Evolutionary conservation across 2,329 filamentous ascomycete genomes (phyloP), one percentile per base, ranked within the genome.

Genomic region (Microdochium bolleyi): DNA sequence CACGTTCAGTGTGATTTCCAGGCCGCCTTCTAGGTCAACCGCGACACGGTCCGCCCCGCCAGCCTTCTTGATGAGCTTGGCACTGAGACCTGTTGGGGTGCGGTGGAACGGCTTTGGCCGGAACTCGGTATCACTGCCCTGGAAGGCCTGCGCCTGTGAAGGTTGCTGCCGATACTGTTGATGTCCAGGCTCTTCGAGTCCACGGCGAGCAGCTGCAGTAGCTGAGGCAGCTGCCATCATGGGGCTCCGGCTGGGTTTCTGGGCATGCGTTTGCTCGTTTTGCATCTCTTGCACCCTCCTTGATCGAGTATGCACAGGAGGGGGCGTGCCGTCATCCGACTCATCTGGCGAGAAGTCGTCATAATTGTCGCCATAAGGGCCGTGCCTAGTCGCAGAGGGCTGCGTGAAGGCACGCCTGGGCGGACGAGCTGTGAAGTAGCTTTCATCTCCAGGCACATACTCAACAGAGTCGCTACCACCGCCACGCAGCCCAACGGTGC

Each of bases 1-100:
- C 56, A 96, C 84, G 61, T 96, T 96, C 46, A 99, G 71, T 50
- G 84, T 88, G 34, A 99, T 85, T 58, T 96, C 91, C 10, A 99
- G 74, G 0, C 90, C 91, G 27, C 87, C 87, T 64, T 94, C 83
- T 0, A 96, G 76, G 63, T 96, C 84, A 54, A 97, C 80, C 10
- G 80, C 77, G 46, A 75, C 74, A 19, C 74, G 73, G 41, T 77
- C 74, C 2, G 74, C 67, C 53, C 70, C 72, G 10, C 67, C 48
- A n/a, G 48, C 48, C 56, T 79, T 77, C 60, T 76, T 78, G 58
- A 78, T 72, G 58, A 85, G 77, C 63, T 85, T 88, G 2, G 73
- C 69, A 24, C 81, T 83, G 41, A 89, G 68, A 14, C 83, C 84
- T 0, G 88, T 91, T 2, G 87, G 85, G 4, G 83, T 84, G 44